phyloP scores from a whole-genome alignment of 495 filamentous ascomycete genomes.

The Penicillium fimorum region DNA sequence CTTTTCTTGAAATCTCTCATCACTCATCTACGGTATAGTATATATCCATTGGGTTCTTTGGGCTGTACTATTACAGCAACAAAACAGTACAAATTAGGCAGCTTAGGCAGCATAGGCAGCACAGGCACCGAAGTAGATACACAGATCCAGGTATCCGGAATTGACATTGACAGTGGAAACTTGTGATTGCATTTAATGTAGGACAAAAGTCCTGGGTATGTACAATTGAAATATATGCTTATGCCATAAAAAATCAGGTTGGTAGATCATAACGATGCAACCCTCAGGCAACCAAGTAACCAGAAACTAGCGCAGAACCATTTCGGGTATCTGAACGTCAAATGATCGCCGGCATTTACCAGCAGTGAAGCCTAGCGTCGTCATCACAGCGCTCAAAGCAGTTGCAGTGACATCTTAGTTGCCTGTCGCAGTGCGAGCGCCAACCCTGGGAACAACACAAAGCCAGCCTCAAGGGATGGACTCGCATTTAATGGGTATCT shows the following conservation, averaged over 20 bases:
- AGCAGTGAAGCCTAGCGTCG: background rate
- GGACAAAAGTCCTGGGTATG: constrained; percentile 14
- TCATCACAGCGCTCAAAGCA: background rate
- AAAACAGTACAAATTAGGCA: background rate
- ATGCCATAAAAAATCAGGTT: background rate
- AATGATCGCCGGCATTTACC: background rate
- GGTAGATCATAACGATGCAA: constrained; percentile 1
- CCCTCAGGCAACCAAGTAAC: constrained; percentile 9
- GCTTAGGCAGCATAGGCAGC: background rate
- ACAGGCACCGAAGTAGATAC: background rate
- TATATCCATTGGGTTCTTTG: background rate
- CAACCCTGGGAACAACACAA: background rate
- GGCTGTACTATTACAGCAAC: background rate
- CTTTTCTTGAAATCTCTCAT: background rate
- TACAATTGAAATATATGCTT: constrained; percentile 15
- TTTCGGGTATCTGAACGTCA: background rate
- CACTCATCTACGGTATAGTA: background rate
- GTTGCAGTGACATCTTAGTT: background rate
- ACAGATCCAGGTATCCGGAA: background rate
- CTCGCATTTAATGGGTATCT: background rate
- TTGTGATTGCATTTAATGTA: background rate
- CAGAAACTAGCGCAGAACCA: constrained; percentile 1
- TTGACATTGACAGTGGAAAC: background rate
- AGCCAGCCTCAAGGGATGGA: background rate
- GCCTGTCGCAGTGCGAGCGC: background rate